Evolutionary conservation across 1,139 yeast species (phyloP), one percentile per base, ranked within the genome.

Genomic region (Suhomyces wounanorum): DNA sequence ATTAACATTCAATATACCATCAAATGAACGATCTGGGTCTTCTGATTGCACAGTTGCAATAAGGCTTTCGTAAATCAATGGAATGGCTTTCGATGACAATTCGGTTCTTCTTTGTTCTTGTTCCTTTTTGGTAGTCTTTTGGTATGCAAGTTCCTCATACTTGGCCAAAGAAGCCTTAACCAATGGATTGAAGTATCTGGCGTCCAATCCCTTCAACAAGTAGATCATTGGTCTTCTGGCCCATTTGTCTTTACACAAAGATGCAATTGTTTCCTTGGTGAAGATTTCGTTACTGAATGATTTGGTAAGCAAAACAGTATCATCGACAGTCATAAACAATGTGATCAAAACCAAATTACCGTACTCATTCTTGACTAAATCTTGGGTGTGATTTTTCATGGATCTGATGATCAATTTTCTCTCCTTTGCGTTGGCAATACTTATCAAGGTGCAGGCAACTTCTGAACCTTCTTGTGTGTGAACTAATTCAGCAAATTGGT

Each of bases 391-490:
- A 38, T 81, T 81, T 63, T 85, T 89, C 67, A 94, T 79, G 17
- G 86, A 68, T 69, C 82, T 87, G 56, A 92, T 77, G 49, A 94
- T 81, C 44, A 68, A 69, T 71, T 92, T 94, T 77, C 97, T 86
- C 73, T 94, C 97, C 73, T 94, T 94, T 17, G 98, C 97, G 57
- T 80, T 87, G 35, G 97, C 95, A 55, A 82, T 77, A 1, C 97
- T 90, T 52, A 94, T 77, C 55, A 89, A 78, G 31, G 83, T 78
- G 60, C 88, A 83, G 0, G 97, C 97, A 51, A 90, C 97, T 62
- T 89, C 96, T 47, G 92, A 75, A 58, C 99, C 99, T 68, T 92
- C 97, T 52, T 85, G 86, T 0, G 99, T 94, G 66, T 94, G 99
- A 33, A 92, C 97, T 66, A 94, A 79, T 70, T 92, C 98, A 25